Conservation (phyloP, 129 eudicot genomes). For the Sambucus nigra region DNA sequence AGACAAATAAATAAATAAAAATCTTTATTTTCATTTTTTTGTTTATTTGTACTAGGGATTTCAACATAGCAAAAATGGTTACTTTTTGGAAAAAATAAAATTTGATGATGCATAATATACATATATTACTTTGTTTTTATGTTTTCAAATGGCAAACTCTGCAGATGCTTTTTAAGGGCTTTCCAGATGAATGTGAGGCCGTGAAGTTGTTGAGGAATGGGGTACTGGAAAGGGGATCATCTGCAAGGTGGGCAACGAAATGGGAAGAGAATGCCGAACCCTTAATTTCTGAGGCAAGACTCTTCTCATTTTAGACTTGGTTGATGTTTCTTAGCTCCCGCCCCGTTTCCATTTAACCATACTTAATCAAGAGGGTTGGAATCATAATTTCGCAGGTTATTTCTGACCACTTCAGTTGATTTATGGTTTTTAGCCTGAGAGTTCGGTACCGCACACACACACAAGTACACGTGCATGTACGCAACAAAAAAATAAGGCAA, state of each 20-base stretch:
- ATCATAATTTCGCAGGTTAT: conserved; percentile 42
- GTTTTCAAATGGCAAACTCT: not conserved
- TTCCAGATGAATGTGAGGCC: conserved; percentile 56
- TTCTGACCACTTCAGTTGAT: conserved; percentile 27
- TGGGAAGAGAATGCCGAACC: conserved; percentile 94
- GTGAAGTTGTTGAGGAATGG: conserved; percentile 49
- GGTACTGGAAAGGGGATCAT: conserved; percentile 45
- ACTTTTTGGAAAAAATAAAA: too few species aligned
- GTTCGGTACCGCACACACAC: too few species aligned
- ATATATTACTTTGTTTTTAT: too few species aligned
- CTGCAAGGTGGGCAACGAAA: conserved; percentile 73
- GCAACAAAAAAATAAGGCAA: too few species aligned
- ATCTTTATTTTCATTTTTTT: too few species aligned
- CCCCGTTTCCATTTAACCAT: too few species aligned
- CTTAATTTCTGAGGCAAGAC: conserved; percentile 61
- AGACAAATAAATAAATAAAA: too few species aligned
- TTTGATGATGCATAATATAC: too few species aligned
- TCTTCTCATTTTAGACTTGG: not conserved
- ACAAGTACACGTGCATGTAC: too few species aligned
- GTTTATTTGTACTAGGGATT: too few species aligned
- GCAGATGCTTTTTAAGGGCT: conserved; percentile 89
- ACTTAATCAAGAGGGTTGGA: not conserved
- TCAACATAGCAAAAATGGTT: too few species aligned
- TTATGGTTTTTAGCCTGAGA: not conserved
- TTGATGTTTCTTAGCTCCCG: not conserved